Conservation (phyloP, 1,139 yeast species). For the Yamadazyma siamensis region DNA sequence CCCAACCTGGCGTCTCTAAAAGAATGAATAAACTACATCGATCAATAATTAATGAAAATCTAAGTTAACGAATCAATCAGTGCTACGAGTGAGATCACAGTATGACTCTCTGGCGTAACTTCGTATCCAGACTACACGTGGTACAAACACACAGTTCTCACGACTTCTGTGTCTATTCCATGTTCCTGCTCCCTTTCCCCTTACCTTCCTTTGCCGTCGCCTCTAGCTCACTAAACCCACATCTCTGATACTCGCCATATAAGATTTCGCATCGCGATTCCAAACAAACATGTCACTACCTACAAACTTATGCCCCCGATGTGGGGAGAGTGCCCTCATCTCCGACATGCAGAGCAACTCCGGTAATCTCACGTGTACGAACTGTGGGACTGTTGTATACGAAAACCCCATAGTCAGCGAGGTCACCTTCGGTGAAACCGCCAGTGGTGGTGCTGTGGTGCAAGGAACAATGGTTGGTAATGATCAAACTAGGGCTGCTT, state of each 20-base stretch:
- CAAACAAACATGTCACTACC: conserved; percentile 2
- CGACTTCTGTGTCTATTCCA: no score
- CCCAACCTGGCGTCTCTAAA: no score
- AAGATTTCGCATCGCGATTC: neutral
- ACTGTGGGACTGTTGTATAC: conserved; percentile 84
- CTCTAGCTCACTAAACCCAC: neutral
- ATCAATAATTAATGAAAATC: no score
- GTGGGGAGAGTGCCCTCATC: conserved; percentile 20
- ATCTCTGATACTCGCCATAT: neutral
- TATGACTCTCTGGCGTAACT: no score
- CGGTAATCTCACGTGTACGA: conserved; percentile 72
- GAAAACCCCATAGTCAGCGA: conserved; percentile 95
- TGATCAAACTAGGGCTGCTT: conserved; percentile 77
- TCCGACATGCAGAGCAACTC: conserved; percentile 50
- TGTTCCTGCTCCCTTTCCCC: no score
- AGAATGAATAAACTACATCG: no score
- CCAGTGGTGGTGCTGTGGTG: conserved; percentile 92
- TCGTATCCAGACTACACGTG: no score
- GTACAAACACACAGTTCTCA: no score
- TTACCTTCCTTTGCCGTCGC: no score
- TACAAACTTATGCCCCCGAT: conserved; percentile 6
- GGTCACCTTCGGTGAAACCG: conserved; percentile 88
- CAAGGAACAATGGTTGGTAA: conserved; percentile 92
- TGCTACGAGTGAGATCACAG: no score
- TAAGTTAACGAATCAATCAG: no score